phyloP scores from a whole-genome alignment of 2,329 filamentous ascomycete species.

The Fusarium mexicanum region DNA sequence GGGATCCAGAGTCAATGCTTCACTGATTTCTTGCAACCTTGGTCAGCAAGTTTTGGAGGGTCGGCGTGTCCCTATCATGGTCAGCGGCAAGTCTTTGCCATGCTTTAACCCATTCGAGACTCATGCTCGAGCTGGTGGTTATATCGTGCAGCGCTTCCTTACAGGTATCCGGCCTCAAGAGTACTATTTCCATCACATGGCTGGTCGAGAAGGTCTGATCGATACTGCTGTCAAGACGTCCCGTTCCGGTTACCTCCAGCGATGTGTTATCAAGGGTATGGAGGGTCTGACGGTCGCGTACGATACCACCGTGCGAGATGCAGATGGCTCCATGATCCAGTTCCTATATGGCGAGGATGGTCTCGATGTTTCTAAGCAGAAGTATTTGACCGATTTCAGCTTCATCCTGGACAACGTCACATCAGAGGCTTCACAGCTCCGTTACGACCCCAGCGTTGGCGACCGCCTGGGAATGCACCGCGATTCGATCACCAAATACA shows the following conservation, averaged over 20 bases:
- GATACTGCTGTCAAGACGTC: slow-evolving; percentile 99
- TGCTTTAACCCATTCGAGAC: slow-evolving; percentile 95
- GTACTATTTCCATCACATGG: slow-evolving; percentile 99
- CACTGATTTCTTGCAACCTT: slow-evolving; percentile 96
- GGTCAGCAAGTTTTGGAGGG: slow-evolving; percentile 97
- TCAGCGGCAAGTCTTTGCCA: slow-evolving; percentile 94
- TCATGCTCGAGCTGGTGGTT: slow-evolving; percentile 87
- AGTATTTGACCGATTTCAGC: slow-evolving; percentile 88
- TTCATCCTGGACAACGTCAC: slow-evolving; percentile 89
- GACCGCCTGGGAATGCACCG: slow-evolving; percentile 61
- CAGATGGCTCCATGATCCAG: slow-evolving; percentile 92
- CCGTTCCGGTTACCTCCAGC: slow-evolving; percentile 93
- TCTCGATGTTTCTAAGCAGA: slow-evolving; percentile 92
- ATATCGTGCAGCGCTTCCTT: slow-evolving; percentile 95
- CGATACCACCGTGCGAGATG: slow-evolving; percentile 91
- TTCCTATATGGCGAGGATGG: slow-evolving; percentile 98
- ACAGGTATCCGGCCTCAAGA: slow-evolving; percentile 97
- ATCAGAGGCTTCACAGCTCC: slow-evolving; percentile 81
- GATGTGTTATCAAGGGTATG: slow-evolving; percentile 98
- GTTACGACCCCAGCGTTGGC: slow-evolving; percentile 65
- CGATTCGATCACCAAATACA: slow-evolving; percentile 74
- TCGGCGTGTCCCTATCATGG: slow-evolving; percentile 94
- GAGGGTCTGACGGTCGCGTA: slow-evolving; percentile 93
- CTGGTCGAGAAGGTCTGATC: slow-evolving; percentile 95
- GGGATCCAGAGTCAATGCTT: slow-evolving; percentile 91